phyloP scores from a whole-genome alignment of 805 yeast genomes.

The Kazachstania africana region DNA sequence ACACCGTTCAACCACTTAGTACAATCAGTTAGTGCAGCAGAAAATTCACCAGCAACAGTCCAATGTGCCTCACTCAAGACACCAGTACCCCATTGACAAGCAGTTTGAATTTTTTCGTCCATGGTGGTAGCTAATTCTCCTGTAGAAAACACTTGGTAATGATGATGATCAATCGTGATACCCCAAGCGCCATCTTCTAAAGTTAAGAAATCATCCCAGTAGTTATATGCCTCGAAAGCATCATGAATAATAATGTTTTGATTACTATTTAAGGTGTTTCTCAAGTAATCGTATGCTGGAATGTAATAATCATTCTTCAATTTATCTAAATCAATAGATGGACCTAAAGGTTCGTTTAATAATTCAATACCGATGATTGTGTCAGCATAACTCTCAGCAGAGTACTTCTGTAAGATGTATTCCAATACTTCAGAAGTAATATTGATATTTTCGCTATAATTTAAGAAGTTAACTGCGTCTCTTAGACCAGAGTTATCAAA shows the following conservation, averaged over 20 bases:
- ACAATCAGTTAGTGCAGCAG: conserved; percentile 89
- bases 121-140: conserved; percentile 47
- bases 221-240: conserved; percentile 52
- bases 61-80: conserved; percentile 49
- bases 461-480: conserved; percentile 45
- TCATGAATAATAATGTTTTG: conserved; percentile 68
- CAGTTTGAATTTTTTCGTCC: conserved; percentile 48
- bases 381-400: conserved; percentile 46
- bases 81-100: conserved; percentile 40
- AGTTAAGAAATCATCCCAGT: conserved; percentile 51
- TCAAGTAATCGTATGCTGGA: conserved; percentile 53
- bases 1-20: conserved; percentile 84
- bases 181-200: conserved; percentile 39
- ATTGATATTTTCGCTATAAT: conserved; percentile 36
- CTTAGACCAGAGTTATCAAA: conserved; percentile 88
- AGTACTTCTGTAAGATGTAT: conserved; percentile 51
- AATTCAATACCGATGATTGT: conserved; percentile 76
- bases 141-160: conserved; percentile 71
- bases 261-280: conserved; percentile 37
- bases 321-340: conserved; percentile 45
- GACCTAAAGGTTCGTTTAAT: conserved; percentile 82
- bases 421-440: conserved; percentile 48
- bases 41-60: conserved; percentile 79
- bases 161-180: conserved; percentile 79
- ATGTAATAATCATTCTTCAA: conserved; percentile 44